Conservation (phyloP, 2,329 filamentous ascomycete genomes). For the Xylaria sp. region DNA sequence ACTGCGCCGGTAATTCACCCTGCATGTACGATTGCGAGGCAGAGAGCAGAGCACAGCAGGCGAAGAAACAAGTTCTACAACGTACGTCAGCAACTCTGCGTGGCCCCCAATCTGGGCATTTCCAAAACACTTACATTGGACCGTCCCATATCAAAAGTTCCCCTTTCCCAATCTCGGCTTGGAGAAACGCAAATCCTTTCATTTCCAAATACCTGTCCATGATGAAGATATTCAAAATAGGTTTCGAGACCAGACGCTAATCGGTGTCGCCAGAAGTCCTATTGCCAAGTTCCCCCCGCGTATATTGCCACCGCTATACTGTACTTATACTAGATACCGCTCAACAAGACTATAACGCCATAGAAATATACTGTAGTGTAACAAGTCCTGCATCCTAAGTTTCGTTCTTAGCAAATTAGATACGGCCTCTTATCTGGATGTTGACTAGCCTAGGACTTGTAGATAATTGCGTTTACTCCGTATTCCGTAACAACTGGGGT, state of each 20-base stretch:
- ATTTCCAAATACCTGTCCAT: slow-evolving; percentile 12
- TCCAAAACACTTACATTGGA: not conserved
- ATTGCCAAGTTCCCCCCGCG: slow-evolving; percentile 3
- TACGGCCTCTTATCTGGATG: slow-evolving; percentile 18
- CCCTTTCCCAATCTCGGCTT: not conserved
- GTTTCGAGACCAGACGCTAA: not conserved
- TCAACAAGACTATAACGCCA: not conserved
- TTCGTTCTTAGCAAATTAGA: slow-evolving; percentile 4
- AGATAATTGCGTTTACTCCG: slow-evolving; percentile 9
- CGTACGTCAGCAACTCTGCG: not conserved
- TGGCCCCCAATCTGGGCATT: not conserved
- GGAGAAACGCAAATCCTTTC: not conserved
- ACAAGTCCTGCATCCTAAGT: slow-evolving; percentile 23
- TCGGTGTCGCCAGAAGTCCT: slow-evolving; percentile 6
- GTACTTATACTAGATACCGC: not conserved
- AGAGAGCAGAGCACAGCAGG: not conserved
- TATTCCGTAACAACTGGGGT: slow-evolving; percentile 11
- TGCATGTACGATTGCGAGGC: not conserved
- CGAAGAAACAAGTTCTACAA: slow-evolving; percentile 6
- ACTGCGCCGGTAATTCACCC: not conserved
- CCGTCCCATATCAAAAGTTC: slow-evolving; percentile 20
- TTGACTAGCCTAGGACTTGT: slow-evolving; percentile 34
- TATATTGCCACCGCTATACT: slow-evolving; percentile 15
- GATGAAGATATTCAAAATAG: not conserved
- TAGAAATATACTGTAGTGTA: slow-evolving; percentile 1